Conservation (phyloP, 768 basidiomycete genomes). For the Serendipita vermifera region DNA sequence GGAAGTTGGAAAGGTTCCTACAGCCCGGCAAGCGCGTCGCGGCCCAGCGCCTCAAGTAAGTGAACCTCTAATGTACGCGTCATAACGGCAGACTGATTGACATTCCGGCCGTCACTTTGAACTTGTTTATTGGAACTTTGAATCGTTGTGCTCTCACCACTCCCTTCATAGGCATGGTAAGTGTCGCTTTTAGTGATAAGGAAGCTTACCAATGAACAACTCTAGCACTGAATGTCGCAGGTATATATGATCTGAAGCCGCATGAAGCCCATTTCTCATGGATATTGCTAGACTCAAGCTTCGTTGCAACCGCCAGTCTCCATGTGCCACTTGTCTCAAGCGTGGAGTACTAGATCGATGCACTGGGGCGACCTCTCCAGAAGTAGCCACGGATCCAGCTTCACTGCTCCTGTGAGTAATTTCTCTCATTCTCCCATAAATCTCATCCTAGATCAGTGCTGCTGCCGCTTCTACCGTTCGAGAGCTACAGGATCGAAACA, state of each 20-base stretch:
- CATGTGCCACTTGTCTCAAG: slow-evolving; percentile 6
- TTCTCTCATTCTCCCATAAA: neutral
- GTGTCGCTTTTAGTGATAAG: neutral
- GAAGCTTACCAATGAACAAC: neutral
- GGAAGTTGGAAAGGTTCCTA: neutral
- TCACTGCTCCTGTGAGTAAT: neutral
- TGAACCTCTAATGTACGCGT: too few relatives aligned
- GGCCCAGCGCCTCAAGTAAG: slow-evolving; percentile 7
- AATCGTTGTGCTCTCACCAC: neutral
- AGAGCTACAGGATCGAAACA: slow-evolving; percentile 2
- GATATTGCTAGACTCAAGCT: too few relatives aligned
- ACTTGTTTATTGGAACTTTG: too few relatives aligned
- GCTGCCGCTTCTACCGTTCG: slow-evolving; percentile 1
- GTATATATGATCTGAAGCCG: too few relatives aligned
- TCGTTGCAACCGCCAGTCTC: neutral
- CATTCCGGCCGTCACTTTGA: too few relatives aligned
- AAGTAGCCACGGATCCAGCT: slow-evolving; percentile 2
- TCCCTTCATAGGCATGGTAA: neutral
- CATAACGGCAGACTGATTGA: too few relatives aligned
- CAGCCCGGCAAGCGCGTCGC: neutral
- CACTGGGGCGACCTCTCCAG: slow-evolving; percentile 3
- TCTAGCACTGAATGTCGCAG: slow-evolving; percentile 5
- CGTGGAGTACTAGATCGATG: neutral
- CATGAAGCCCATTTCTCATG: too few relatives aligned
- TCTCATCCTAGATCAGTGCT: neutral